Evolutionary conservation across 148 eudicot genomes (phyloP), one percentile per base, ranked within the genome.

Genomic region (Rhododendron griersonianum): DNA sequence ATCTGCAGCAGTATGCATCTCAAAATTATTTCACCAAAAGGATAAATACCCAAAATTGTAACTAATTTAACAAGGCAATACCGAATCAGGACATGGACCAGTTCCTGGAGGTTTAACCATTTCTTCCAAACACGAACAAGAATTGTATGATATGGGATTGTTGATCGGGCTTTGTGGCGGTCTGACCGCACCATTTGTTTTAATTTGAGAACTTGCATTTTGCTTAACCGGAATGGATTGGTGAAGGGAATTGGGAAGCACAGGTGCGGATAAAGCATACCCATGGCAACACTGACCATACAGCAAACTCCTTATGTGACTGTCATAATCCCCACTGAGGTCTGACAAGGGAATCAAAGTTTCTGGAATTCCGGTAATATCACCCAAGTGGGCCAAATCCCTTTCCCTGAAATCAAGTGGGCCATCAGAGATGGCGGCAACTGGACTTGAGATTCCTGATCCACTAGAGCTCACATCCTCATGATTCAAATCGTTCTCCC

Each of bases 291-390:
- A 74, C 50, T 86, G 94, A 63, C 92, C 92, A 78, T 90, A 86
- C 15, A 89, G 73, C 61, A 92, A 85, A 84, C 89, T 92, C 89
- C 92, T 84, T 53, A 92, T 84, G 51, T 91, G 91, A 87, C 92
- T 84, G 75, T 91, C 92, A 78, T 92, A 91, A 87, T 92, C 94
- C 80, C 92, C 94, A 75, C 65, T 86, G 48, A 92, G 92, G 82
- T 92, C 92, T 15, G 92, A 87, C 71, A 88, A 88, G 47, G 92
- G 92, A 84, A 90, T 87, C 81, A 85, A 84, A 76, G 84, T 76
- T 80, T 91, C 94, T 3, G 33, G 83, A 25, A 84, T 89, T 37
- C 87, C 89, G 57, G 55, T 71, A 80, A 48, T 37, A 73, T 91
- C 90, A 30, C 76, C 41, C 76, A 71, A 71, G 6, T 71, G 76